Base-by-base conservation (phyloP, 129 eudicot genomes). In the Lactuca saligna region DNA sequence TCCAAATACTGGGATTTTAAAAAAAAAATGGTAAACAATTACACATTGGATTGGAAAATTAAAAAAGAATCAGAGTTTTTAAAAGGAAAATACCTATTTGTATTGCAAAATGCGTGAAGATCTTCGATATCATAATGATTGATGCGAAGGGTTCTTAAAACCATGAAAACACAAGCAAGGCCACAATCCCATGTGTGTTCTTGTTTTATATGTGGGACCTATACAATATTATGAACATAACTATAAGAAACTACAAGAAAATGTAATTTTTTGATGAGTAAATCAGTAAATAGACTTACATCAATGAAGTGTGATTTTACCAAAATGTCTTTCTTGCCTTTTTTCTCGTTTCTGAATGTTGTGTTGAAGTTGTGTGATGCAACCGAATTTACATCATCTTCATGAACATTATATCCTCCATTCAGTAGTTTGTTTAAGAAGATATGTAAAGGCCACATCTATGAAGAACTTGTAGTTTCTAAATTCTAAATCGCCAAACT, bases 111-210 rank as follows among this genome's bases (percentile, higher is more conserved):
- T 67, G 78, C 86, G 61, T 50, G 89, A 76, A 88, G 70, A 54
- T 79, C 90, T 46, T 86, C 80, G 33, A 86, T 75, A 67, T 74
- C 76, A 63, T 79, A 79, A 56, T 70, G 72, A 17, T 71, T 66
- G 68, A 84, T 70, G 66, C 83, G 81, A 54, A 86, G 85, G 33
- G 89, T 68, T 66, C 70, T 79, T 76, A 86, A 84, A 68, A 86
- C 96, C 98, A 92, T 92, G 65, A 86, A 66, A 76, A 91, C 89
- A 73, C 98, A 91, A 75, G 88, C 93, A 81, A 88, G 91, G 46
- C 98, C 98, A 82, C 96, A 88, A 80, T 92, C 98, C 98, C 98
- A 92, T 62, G 81, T 71, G 75, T 81, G 86, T 63, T 67, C 53
- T 69, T 92, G 98, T 73, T 81, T 84, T 73, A 92, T 71, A 63